These are phyloP conservation scores for Carallia pectinifolia DNA, from an alignment of 345 rosid genomes.

Conservation along the genomic window DNA sequence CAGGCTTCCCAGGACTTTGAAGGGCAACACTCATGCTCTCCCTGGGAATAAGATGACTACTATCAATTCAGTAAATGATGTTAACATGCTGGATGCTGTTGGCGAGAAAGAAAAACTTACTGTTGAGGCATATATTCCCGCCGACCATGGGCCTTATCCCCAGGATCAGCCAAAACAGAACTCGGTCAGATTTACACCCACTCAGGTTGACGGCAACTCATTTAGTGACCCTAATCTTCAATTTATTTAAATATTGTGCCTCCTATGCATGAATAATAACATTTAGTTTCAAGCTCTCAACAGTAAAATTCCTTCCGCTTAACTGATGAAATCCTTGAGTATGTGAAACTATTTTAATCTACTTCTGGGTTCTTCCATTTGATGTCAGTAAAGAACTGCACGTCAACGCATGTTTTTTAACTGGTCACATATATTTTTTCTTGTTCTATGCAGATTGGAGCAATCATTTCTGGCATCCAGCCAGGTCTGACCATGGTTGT, in stretches of 20 bases:
- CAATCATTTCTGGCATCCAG: slow-evolving; percentile 94
- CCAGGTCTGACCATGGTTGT: slow-evolving; percentile 99
- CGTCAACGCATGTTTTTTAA: not conserved
- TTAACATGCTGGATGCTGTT: slow-evolving; percentile 48
- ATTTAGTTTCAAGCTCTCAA: no score
- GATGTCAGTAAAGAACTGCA: no score
- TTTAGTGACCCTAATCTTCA: not conserved
- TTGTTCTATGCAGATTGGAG: slow-evolving; percentile 67
- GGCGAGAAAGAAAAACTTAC: slow-evolving; percentile 60
- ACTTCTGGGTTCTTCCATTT: no score
- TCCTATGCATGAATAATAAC: not conserved
- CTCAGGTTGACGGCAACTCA: slow-evolving; percentile 57
- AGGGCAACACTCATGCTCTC: slow-evolving; percentile 62
- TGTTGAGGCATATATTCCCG: slow-evolving; percentile 90
- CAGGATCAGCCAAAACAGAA: slow-evolving; percentile 99
- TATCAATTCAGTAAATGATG: slow-evolving; percentile 40
- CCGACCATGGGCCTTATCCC: slow-evolving; percentile 98
- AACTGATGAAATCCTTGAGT: no score
- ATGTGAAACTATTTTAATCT: no score
- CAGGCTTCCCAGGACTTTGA: slow-evolving; percentile 67
- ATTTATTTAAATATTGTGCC: not conserved
- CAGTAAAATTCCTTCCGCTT: no score
- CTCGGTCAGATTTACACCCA: slow-evolving; percentile 86
- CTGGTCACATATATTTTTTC: slow-evolving; percentile 2
- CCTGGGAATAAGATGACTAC: slow-evolving; percentile 70